Conservation (phyloP, 1,139 yeast genomes). For the Saccharomycopsis hybrid region DNA sequence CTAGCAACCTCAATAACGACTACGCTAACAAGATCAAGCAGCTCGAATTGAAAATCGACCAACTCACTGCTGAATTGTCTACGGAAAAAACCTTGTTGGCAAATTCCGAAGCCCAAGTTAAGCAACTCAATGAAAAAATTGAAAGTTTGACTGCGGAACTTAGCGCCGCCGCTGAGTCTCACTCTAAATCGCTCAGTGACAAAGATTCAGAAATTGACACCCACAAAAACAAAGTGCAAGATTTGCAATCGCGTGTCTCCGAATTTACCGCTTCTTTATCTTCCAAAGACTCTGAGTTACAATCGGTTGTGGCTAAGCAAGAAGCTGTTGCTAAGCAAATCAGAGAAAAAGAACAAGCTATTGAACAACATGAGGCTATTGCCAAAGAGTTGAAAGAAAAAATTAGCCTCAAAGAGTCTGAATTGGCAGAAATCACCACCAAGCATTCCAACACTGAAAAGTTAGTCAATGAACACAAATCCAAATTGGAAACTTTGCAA, state of each 20-base stretch:
- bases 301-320: constrained; percentile 9
- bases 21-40: constrained; percentile 4
- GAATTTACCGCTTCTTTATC: neutral
- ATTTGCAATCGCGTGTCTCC: neutral
- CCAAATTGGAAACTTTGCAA: neutral
- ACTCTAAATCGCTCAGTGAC: neutral
- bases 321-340: constrained; percentile 13
- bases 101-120: neutral
- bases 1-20: neutral
- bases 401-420: constrained; percentile 3
- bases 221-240: neutral
- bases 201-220: constrained; percentile 8
- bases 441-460: constrained; percentile 1
- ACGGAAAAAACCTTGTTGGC: constrained; percentile 12
- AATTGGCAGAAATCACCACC: constrained; percentile 6
- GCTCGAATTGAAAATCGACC: constrained; percentile 8
- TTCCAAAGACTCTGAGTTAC: constrained; percentile 3
- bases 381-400: constrained; percentile 11
- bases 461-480: neutral
- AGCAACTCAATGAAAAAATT: neutral
- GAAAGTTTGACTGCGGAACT: neutral
- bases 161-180: constrained; percentile 9
- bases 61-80: constrained; percentile 16
- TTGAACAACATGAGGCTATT: constrained; percentile 11
- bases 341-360: constrained; percentile 7